Evolutionary conservation across 2,329 filamentous ascomycete genomes (phyloP), one percentile per base, ranked within the genome.

Genomic region (Claviceps quebecensis): DNA sequence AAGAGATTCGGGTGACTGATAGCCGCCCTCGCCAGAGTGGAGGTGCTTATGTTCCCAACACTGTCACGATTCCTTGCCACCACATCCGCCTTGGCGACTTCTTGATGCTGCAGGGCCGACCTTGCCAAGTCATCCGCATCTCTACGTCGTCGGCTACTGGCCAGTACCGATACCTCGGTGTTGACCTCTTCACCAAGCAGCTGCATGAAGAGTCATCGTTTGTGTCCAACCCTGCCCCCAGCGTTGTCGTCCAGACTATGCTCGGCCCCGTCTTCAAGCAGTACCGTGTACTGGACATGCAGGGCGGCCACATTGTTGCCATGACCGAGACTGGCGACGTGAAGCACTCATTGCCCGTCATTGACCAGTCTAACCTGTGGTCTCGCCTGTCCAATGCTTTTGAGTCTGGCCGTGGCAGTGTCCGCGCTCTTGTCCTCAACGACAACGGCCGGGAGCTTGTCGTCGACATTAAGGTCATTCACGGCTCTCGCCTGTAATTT

Each of bases 101-200:
- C 74, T 75, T 98, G 74, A 94, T 97, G 77, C 88, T 98, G 61
- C 93, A 98, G 81, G 91, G 91, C 71, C 91, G 93, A 63, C 90
- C 93, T 66, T 97, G 89, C 86, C 93, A 98, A 82, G 91, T 98
- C 72, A 98, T 98, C 79, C 91, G 91, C 70, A 96, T 98, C 84
- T 95, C 89, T 61, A 95, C 90, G 73, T 97, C 91, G 53, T 80
- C 87, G 61, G 91, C 95, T 77, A 98, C 93, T 56, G 93, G 93
- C 71, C 93, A 98, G 82, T 91, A 98, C 84, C 87, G 93, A 69
- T 98, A 97, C 82, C 87, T 98, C 58, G 93, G 93, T 81, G 93
- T 98, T 61, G 93, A 98, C 73, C 86, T 98, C 66, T 98, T 98
- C 87, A 96, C 90, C 80, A 95, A 95, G 81, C 88, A 97, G 78